Conservation (phyloP, 306 rosid genomes). For the Citrullus mucosospermus region DNA sequence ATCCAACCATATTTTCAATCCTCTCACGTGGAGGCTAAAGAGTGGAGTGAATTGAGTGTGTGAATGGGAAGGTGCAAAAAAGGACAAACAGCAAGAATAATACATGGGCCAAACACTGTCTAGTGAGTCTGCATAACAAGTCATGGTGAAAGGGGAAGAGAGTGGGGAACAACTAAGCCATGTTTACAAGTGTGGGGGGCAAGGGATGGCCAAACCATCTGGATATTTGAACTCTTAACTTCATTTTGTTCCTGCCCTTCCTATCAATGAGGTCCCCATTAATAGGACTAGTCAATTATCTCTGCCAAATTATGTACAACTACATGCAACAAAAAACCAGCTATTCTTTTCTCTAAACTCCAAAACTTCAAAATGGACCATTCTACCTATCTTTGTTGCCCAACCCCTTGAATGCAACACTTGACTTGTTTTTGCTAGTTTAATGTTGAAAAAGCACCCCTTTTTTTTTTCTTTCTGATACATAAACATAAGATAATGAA, state of each 20-base stretch:
- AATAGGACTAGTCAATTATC: conserved; percentile 15
- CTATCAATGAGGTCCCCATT: conserved; percentile 14
- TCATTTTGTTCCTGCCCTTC: conserved; percentile 23
- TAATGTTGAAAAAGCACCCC: neutral
- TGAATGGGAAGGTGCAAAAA: neutral
- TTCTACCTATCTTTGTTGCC: conserved; percentile 8
- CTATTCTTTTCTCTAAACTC: conserved; percentile 6
- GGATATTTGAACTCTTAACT: conserved; percentile 5
- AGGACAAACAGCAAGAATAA: conserved; percentile 22
- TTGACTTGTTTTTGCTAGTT: neutral
- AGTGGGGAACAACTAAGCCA: conserved; percentile 28
- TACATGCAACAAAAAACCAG: conserved; percentile 9
- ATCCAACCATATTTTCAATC: neutral
- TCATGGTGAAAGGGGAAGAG: conserved; percentile 9
- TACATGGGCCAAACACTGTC: conserved; percentile 37
- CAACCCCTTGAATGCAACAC: conserved; percentile 8
- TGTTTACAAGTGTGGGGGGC: conserved; percentile 20
- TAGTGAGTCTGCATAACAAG: conserved; percentile 10
- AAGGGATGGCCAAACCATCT: conserved; percentile 16
- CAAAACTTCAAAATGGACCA: neutral
- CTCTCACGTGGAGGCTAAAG: no score
- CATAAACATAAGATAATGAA: neutral
- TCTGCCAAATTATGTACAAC: conserved; percentile 9
- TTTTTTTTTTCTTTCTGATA: neutral
- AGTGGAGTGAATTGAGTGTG: no score